Conservation (phyloP, 2,329 filamentous ascomycete genomes). For the Alternaria angustiovoidea region DNA sequence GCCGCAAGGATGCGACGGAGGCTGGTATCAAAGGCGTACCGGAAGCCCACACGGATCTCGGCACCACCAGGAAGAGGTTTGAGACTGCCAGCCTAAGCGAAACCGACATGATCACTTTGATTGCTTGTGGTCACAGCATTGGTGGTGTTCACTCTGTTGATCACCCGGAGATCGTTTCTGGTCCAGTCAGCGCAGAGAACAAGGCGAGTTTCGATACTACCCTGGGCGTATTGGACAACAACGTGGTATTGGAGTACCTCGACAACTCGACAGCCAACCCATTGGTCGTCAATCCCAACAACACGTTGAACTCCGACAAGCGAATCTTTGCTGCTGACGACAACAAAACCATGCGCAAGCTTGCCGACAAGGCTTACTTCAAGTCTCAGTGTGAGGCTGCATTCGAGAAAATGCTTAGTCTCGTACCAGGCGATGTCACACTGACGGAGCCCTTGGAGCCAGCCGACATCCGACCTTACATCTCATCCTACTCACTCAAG, state of each 20-base stretch:
- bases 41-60: conserved; percentile 42
- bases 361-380: conserved; percentile 32
- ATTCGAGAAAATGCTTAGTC: conserved; percentile 31
- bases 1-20: conserved; percentile 44
- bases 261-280: conserved; percentile 38
- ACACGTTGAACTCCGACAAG: conserved; percentile 43
- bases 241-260: conserved; percentile 46
- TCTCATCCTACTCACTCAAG: conserved; percentile 20
- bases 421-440: conserved; percentile 29
- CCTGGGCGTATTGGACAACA: conserved; percentile 34
- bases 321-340: conserved; percentile 42
- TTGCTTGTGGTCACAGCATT: conserved; percentile 49
- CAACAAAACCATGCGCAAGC: conserved; percentile 42
- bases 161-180: conserved; percentile 43
- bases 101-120: conserved; percentile 37
- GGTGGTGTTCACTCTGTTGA: conserved; percentile 46
- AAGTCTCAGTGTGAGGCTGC: conserved; percentile 26
- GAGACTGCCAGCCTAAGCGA: conserved; percentile 41
- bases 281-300: conserved; percentile 36
- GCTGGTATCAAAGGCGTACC: conserved; percentile 43
- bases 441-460: conserved; percentile 30
- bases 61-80: conserved; percentile 41
- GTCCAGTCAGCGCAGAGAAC: conserved; percentile 28
- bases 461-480: conserved; percentile 28
- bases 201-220: conserved; percentile 39